These are phyloP conservation scores for Oropetium thomaeum DNA, from an alignment of 176 grass and related monocot genomes.

Conservation along the genomic window DNA sequence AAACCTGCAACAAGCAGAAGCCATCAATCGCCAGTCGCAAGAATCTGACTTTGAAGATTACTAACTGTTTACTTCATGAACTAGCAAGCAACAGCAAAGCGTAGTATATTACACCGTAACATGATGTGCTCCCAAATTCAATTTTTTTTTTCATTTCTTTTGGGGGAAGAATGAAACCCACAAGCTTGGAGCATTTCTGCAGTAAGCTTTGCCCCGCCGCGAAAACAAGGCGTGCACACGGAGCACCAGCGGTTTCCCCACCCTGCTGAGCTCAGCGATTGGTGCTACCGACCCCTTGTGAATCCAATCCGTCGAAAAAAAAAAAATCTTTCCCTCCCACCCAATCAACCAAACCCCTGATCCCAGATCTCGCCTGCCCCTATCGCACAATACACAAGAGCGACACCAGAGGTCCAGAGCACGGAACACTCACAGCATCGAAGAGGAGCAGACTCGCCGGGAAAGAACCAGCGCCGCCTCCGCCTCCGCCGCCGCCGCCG, in stretches of 20 bases:
- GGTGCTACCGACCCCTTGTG: no score
- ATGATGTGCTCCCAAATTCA: background rate
- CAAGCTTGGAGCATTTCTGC: background rate
- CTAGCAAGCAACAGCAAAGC: background rate
- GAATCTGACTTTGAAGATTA: background rate
- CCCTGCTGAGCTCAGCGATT: no score
- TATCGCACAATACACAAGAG: background rate
- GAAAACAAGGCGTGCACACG: background rate
- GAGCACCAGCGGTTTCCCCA: no score
- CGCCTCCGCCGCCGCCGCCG: conserved; percentile 13
- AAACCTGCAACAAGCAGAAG: conserved; percentile 11
- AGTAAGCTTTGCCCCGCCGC: background rate
- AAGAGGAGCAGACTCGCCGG: background rate
- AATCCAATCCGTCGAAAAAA: background rate
- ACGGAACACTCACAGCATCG: background rate
- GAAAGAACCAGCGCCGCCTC: background rate
- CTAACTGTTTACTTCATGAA: background rate
- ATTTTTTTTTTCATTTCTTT: background rate
- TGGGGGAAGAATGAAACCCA: background rate
- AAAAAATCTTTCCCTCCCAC: background rate
- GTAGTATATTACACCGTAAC: no score
- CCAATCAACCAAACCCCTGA: background rate
- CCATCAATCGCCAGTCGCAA: background rate
- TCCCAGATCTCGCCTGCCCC: background rate
- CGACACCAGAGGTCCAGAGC: background rate